These are phyloP conservation scores for Carpinus fangiana DNA, from an alignment of 306 rosid genomes.

Conservation along the genomic window DNA sequence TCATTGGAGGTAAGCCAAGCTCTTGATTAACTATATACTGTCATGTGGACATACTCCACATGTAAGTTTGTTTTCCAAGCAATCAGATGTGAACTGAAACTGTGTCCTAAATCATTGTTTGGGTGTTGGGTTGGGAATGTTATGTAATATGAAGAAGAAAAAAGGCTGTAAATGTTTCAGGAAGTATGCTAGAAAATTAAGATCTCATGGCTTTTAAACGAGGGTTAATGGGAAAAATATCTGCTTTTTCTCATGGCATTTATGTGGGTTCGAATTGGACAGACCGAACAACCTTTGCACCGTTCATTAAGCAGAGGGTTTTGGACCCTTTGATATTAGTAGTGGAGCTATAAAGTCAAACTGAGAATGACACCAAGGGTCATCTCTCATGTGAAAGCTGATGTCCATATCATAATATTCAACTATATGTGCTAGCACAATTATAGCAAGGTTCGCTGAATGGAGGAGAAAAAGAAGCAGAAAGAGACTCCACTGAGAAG, in stretches of 20 bases:
- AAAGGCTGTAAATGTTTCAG: neutral
- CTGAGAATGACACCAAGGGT: constrained; percentile 3
- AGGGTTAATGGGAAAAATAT: neutral
- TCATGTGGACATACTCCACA: neutral
- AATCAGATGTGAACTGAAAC: neutral
- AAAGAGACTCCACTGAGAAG: constrained; percentile 3
- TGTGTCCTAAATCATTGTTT: neutral
- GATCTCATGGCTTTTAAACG: neutral
- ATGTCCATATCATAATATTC: neutral
- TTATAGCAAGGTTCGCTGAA: neutral
- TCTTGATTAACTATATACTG: neutral
- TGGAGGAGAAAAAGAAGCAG: neutral
- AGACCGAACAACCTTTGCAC: neutral
- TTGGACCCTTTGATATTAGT: neutral
- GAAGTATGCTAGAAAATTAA: neutral
- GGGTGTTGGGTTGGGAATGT: neutral
- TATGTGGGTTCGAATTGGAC: neutral
- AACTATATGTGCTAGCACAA: neutral
- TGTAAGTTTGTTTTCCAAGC: neutral
- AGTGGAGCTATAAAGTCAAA: constrained; percentile 1
- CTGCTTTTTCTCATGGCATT: neutral
- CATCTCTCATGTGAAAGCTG: neutral
- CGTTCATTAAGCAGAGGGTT: neutral
- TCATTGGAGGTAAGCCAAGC: no score
- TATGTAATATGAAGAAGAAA: neutral